These are phyloP conservation scores for Collybia mongolica DNA, from an alignment of 768 basidiomycete species.

Conservation along the genomic window DNA sequence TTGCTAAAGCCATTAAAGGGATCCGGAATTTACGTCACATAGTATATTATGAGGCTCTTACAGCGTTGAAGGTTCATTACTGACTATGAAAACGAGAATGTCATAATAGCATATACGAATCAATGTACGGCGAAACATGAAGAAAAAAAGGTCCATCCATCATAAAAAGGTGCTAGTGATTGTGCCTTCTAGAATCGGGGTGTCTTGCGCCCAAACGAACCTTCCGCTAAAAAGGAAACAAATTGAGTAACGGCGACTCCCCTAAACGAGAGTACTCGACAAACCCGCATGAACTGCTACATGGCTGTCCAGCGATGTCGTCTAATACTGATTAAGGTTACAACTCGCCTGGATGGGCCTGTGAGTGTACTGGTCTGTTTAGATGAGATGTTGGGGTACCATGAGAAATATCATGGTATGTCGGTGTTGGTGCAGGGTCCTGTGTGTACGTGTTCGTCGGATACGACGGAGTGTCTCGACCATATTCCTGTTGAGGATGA, in stretches of 20 bases:
- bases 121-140: too few species aligned
- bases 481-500: slow-evolving; percentile 20
- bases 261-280: neutral
- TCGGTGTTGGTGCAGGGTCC: neutral
- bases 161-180: slow-evolving; percentile 8
- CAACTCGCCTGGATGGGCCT: neutral
- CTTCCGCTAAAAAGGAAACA: slow-evolving; percentile 14
- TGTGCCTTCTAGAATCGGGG: slow-evolving; percentile 12
- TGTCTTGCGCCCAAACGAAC: slow-evolving; percentile 19
- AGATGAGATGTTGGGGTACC: neutral
- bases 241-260: neutral
- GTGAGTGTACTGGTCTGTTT: neutral
- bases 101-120: too few species aligned
- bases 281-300: neutral
- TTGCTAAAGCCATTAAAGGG: too few species aligned
- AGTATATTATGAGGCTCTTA: too few species aligned
- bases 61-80: too few species aligned
- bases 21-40: too few species aligned
- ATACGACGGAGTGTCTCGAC: slow-evolving; percentile 15
- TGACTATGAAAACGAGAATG: too few species aligned
- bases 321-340: neutral
- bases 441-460: slow-evolving; percentile 5
- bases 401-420: neutral
- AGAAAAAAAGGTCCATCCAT: neutral
- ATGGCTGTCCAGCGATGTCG: neutral